Base-by-base conservation (phyloP, 2,329 filamentous ascomycete genomes). In the Stachybotrys echinatus region DNA sequence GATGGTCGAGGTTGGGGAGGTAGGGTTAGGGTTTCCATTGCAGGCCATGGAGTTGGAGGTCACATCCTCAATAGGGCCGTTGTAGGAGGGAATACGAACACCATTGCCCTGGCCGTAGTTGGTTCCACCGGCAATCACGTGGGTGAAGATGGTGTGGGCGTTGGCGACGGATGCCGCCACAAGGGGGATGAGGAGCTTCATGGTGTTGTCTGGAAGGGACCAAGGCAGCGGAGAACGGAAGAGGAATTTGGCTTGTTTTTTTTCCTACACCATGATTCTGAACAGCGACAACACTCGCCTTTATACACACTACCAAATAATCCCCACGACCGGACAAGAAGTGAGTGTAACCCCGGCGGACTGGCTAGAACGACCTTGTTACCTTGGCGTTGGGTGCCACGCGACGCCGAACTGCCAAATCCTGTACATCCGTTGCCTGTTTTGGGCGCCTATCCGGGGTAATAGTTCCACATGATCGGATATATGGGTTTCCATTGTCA, bases 11-110 rank as follows among this genome's bases (percentile, higher is more conserved):
- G 75, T 74, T 2, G 75, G 62, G n/a, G 68, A 73, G 4, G 72
- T 79, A 7, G 76, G 74, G 63, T 82, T 81, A 3, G 74, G 73
- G 17, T 71, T 69, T 27, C 78, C 76, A 59, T 82, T 82, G 70
- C 79, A 83, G 27, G 76, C 79, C 38, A 84, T 65, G 52, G 76
- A 72, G 58, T 76, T 71, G 49, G 74, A 77, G 20, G 68, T 74
- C 10, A 81, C 77, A 58, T 83, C 74, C 18, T 68, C 72, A 60
- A 81, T 75, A 49, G 77, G 77, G 38, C 78, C 75, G 61, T 82
- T 76, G 58, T 80, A 82, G n/a, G 61, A 62, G 5, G 78, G 76
- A 12, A 74, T 72, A 23, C 77, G 72, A 48, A 82, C 74, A 22
- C 68, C 76, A 55, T 78, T 68, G 27, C 70, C 72, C 8, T 77